phyloP scores from a whole-genome alignment of 2,329 filamentous ascomycete species.

The Diaporthe ampelina region DNA sequence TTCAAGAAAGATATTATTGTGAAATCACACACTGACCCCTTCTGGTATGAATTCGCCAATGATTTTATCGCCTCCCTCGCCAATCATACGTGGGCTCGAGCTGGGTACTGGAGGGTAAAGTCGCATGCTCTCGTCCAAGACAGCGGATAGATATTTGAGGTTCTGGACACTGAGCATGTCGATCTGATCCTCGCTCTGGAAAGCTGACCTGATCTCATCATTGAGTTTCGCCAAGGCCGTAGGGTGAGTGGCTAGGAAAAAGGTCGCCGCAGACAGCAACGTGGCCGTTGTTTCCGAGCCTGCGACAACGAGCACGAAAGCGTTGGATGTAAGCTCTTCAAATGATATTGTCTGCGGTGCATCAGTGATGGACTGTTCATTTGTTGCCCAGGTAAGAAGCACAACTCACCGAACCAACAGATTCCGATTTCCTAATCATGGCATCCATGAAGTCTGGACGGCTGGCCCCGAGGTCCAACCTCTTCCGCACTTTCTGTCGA shows the following conservation, averaged over 20 bases:
- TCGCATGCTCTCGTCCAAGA: conserved; percentile 54
- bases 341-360: conserved; percentile 12
- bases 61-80: conserved; percentile 15
- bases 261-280: conserved; percentile 37
- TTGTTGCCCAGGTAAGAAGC: neutral
- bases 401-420: conserved; percentile 17
- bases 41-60: conserved; percentile 32
- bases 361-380: neutral
- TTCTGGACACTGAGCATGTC: conserved; percentile 47
- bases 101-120: conserved; percentile 48
- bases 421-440: conserved; percentile 16
- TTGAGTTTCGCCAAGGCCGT: conserved; percentile 44
- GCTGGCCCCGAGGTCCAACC: conserved; percentile 4
- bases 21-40: too few species aligned
- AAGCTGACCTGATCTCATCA: conserved; percentile 50
- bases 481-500: conserved; percentile 20
- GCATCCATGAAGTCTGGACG: conserved; percentile 29
- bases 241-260: conserved; percentile 33
- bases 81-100: neutral
- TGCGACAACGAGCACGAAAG: conserved; percentile 43
- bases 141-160: conserved; percentile 52
- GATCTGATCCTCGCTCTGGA: conserved; percentile 50
- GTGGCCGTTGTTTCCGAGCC: conserved; percentile 48
- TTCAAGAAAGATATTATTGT: too few species aligned
- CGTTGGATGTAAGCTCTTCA: conserved; percentile 47